Conservation (phyloP, 2,329 filamentous ascomycete genomes). For the Metarhizium anisopliae region DNA sequence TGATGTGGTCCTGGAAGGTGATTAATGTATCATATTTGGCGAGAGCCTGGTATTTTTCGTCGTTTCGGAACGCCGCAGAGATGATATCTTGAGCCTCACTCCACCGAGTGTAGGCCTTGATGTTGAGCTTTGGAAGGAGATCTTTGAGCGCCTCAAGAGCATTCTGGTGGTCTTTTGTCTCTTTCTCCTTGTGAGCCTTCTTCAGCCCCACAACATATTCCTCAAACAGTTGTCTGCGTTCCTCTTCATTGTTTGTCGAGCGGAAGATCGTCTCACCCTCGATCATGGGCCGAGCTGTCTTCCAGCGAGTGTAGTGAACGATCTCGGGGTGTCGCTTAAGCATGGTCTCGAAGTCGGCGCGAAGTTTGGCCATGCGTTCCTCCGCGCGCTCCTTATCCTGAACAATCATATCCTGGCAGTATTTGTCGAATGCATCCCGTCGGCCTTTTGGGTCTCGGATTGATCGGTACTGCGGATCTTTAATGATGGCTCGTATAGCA, state of each 20-base stretch:
- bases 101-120: slow-evolving; percentile 94
- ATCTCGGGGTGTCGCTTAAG: slow-evolving; percentile 94
- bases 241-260: slow-evolving; percentile 77
- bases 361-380: slow-evolving; percentile 84
- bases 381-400: slow-evolving; percentile 94
- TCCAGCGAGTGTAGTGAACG: slow-evolving; percentile 94
- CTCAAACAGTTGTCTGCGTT: slow-evolving; percentile 83
- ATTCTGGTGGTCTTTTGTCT: slow-evolving; percentile 62
- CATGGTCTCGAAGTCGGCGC: slow-evolving; percentile 92
- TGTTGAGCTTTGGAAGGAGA: slow-evolving; percentile 67
- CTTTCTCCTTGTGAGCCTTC: slow-evolving; percentile 68
- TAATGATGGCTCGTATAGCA: slow-evolving; percentile 74
- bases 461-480: slow-evolving; percentile 85
- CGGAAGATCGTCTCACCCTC: slow-evolving; percentile 94
- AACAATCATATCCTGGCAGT: slow-evolving; percentile 76
- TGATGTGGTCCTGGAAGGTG: slow-evolving; percentile 92
- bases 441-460: slow-evolving; percentile 89
- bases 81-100: slow-evolving; percentile 79
- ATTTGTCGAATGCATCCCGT: slow-evolving; percentile 89
- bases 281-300: slow-evolving; percentile 86
- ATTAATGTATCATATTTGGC: slow-evolving; percentile 84
- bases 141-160: slow-evolving; percentile 78
- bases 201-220: slow-evolving; percentile 85
- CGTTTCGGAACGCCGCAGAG: slow-evolving; percentile 66
- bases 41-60: slow-evolving; percentile 78